Evolutionary conservation across 2,329 filamentous ascomycete genomes (phyloP), one percentile per base, ranked within the genome.

Genomic region (Fusarium transvaalense): DNA sequence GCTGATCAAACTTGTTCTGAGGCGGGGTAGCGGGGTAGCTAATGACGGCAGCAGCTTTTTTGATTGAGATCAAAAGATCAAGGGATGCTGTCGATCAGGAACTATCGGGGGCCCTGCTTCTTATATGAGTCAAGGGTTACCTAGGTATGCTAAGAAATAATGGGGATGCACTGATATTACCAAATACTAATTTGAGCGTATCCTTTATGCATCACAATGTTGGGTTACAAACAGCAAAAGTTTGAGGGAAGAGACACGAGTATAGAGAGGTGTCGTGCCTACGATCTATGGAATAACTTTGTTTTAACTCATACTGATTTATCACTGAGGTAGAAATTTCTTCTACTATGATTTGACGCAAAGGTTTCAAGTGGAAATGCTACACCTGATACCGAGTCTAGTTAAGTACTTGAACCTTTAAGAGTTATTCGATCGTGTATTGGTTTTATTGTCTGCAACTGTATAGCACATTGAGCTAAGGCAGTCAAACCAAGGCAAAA

Each of bases 11-110:
- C 54, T 67, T 55, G 66, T 52, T 67, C 37, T 39, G 47, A 75
- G 77, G 77, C 76, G 78, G 78, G 78, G 78, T 79, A 79, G 78
- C 76, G 78, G 78, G 78, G 78, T 78, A 76, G 69, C 61, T 74
- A 68, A 70, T 70, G 67, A 70, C 67, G 55, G 67, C 34, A 53
- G 63, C 47, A 27, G 47, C 13, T 50, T 32, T 32, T 59, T 41
- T 50, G 63, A 54, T 58, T 29, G 23, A 25, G 47, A 23, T 19
- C 47, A 41, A 56, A 50, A n/a, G 39, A 48, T 29, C 35, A 50
- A 45, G 34, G 45, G 50, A 37, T 27, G 32, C 21, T 53, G 41
- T 61, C 38, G 37, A 55, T 69, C 66, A 66, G 56, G 51, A 39
- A 67, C 59, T 59, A 45, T 25, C 10, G 29, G n/a, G 38, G 32